Evolutionary conservation across 148 eudicot genomes (phyloP), one percentile per base, ranked within the genome.

Genomic region (Nepenthes mirabilis): DNA sequence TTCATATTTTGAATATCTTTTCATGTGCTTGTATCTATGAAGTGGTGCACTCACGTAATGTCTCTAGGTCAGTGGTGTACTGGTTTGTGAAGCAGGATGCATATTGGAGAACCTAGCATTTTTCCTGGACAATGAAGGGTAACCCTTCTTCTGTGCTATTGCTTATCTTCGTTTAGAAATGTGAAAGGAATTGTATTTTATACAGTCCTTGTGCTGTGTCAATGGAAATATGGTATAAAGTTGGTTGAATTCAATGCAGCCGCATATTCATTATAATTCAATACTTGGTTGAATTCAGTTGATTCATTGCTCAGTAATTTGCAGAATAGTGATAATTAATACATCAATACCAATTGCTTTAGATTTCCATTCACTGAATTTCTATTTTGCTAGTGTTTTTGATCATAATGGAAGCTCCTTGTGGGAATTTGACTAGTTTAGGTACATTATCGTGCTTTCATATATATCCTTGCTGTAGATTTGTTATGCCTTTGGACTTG

Each of bases 41-140:
- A 70, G 65, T 76, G 55, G 54, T 52, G 45, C 4, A 63, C 33
- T 62, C 56, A 12, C 54, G 63, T 14, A 12, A 2, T 40, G 34
- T 70, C 47, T 73, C 58, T 72, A 91, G 98, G 87, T 77, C 62
- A 86, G 98, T 65, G 98, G 98, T 64, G 72, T 91, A 72, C 78
- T 91, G 65, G 98, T 88, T 14, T 91, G 96, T 75, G 98, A 88
- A 82, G 98, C 96, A 52, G 98, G 98, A 74, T 91, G 98, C 86
- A 83, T 91, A 73, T 72, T 91, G 84, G 98, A 88, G 70, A 88
- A 91, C 69, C 82, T 91, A 63, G 79, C 85, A 64, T 76, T 85
- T 72, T 85, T 88, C 75, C 72, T 91, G 67, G 96, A 88, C 54
- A 82, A 65, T 72, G 76, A 91, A 75, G 96, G 98, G 98, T 91